Conservation (phyloP, 176 grass and related monocot species). For the Triticum dicoccoides region DNA sequence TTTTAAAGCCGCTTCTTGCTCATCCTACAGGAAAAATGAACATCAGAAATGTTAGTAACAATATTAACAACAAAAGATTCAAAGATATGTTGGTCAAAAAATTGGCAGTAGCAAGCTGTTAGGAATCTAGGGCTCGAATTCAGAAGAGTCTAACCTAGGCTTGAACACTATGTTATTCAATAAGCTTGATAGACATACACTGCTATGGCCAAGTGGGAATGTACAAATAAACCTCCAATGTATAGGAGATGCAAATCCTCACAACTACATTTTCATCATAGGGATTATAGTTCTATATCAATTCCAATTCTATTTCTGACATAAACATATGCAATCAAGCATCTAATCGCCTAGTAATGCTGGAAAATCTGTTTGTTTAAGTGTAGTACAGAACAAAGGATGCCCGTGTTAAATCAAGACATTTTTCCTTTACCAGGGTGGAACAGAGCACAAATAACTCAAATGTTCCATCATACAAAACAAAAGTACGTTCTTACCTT, state of each 20-base stretch:
- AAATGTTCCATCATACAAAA: constrained; percentile 1
- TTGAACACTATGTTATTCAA: neutral
- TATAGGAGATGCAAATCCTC: neutral
- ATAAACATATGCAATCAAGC: neutral
- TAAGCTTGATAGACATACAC: neutral
- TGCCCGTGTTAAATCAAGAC: neutral
- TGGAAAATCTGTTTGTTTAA: neutral
- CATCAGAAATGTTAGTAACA: constrained; percentile 11
- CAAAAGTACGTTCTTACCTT: constrained; percentile 40
- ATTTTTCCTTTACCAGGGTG: neutral
- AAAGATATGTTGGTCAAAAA: neutral
- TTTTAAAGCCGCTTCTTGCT: constrained; percentile 84
- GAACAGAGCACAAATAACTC: neutral
- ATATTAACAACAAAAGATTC: neutral
- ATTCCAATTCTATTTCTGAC: neutral
- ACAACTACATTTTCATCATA: neutral
- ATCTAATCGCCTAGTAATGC: neutral
- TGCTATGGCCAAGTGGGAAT: neutral
- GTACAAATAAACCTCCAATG: neutral
- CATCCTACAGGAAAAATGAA: constrained; percentile 61
- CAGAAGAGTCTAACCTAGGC: neutral
- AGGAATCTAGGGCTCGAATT: neutral
- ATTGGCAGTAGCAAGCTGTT: neutral
- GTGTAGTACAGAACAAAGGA: neutral
- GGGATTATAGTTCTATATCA: neutral